Conservation (phyloP, 202 grass and related monocot genomes). For the Zizania palustris region DNA sequence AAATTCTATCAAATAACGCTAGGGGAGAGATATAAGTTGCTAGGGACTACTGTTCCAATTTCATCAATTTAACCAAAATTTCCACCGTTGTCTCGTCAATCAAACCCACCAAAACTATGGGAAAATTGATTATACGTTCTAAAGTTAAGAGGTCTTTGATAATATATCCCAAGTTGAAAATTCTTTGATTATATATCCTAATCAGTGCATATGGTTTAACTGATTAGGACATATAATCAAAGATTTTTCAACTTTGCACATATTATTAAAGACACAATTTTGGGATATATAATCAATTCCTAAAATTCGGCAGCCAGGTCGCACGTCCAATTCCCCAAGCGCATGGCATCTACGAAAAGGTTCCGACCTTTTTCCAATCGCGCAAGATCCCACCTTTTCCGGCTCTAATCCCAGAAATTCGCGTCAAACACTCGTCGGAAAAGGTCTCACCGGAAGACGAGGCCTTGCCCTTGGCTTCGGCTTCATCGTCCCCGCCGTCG, state of each 20-base stretch:
- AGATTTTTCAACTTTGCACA: too few species aligned
- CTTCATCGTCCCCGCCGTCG: constrained; percentile 42
- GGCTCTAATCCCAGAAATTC: constrained; percentile 2
- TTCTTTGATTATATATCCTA: too few species aligned
- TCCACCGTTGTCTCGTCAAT: background rate
- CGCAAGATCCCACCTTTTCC: constrained; percentile 18
- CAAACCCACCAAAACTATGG: background rate
- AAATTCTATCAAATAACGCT: background rate
- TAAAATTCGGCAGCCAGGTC: background rate
- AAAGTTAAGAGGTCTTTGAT: too few species aligned
- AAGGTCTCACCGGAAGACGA: constrained; percentile 52
- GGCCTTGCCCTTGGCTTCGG: constrained; percentile 37
- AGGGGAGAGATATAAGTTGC: background rate
- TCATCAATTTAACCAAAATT: constrained; percentile 2
- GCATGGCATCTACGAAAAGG: constrained; percentile 25
- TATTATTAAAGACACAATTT: too few species aligned
- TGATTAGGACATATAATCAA: too few species aligned
- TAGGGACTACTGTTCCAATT: background rate
- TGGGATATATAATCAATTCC: too few species aligned
- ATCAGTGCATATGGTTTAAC: too few species aligned
- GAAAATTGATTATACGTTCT: too few species aligned
- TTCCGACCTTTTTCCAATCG: background rate
- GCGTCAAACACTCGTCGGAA: background rate
- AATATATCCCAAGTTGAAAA: too few species aligned
- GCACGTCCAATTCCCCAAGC: background rate